Percentiles rank a stretch among this genome's conserved stretches.
Conservation (phyloP, 1,284 basidiomycete genomes). For the Termitomyces sp. region DNA sequence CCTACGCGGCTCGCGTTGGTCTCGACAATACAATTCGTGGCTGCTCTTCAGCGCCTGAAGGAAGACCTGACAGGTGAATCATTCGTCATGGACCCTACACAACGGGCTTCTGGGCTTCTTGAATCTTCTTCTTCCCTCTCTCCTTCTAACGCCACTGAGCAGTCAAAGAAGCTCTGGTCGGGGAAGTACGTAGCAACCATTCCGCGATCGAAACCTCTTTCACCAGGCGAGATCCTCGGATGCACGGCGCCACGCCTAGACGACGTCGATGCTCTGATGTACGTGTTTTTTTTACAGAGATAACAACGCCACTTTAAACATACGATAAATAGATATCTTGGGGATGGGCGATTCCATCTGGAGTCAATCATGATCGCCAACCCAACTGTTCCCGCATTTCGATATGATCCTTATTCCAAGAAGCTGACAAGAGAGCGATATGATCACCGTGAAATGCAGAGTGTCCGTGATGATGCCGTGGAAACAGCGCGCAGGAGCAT, state of each 20-base stretch:
- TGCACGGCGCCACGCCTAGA: constrained; percentile 90
- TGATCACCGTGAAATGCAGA: constrained; percentile 85
- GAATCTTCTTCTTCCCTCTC: constrained; percentile 7
- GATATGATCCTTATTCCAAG: constrained; percentile 98
- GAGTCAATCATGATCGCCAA: constrained; percentile 99
- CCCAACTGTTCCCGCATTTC: constrained; percentile 91
- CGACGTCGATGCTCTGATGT: constrained; percentile 87
- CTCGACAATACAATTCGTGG: constrained; percentile 94
- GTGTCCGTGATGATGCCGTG: constrained; percentile 74
- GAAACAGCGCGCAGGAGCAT: constrained; percentile 67
- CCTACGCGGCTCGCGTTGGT: constrained; percentile 82
- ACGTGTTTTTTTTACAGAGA: constrained; percentile 25
- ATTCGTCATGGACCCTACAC: constrained; percentile 9
- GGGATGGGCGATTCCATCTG: constrained; percentile 97
- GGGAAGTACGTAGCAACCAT: constrained; percentile 77
- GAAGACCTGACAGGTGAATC: constrained; percentile 58
- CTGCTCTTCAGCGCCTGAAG: constrained; percentile 83
- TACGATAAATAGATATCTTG: constrained; percentile 75
- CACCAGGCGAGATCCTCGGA: constrained; percentile 94
- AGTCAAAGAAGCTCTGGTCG: constrained; percentile 36
- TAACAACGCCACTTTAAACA: not conserved
- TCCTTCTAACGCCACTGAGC: constrained; percentile 6
- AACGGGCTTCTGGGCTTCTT: constrained; percentile 8
- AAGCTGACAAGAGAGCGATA: constrained; percentile 93
- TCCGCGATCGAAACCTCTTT: constrained; percentile 90